These are phyloP conservation scores for Carex parvula DNA, from an alignment of 176 grass and related monocot genomes.

Conservation along the genomic window DNA sequence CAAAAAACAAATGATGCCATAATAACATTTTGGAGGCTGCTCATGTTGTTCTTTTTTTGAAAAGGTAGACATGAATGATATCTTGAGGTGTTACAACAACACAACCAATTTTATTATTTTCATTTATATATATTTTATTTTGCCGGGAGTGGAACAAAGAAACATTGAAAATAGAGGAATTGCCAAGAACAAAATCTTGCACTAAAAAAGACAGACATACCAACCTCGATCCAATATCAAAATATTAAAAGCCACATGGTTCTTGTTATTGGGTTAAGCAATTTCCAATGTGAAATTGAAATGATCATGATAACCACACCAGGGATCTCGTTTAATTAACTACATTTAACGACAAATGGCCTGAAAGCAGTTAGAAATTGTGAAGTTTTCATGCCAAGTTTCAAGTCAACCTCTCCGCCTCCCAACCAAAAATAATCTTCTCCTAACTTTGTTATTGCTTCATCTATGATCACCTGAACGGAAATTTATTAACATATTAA, in stretches of 20 bases:
- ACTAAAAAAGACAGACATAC: slow-evolving; percentile 70
- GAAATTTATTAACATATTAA: slow-evolving; percentile 13
- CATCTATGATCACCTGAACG: slow-evolving; percentile 79
- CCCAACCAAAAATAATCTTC: slow-evolving; percentile 93
- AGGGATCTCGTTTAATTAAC: slow-evolving; percentile 38
- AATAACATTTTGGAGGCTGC: background rate
- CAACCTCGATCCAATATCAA: slow-evolving; percentile 53
- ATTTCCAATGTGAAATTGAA: slow-evolving; percentile 6
- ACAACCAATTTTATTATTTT: background rate
- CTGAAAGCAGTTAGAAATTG: slow-evolving; percentile 67
- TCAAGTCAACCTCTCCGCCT: slow-evolving; percentile 86
- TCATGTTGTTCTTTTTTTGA: background rate
- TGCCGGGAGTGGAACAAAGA: background rate
- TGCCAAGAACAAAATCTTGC: slow-evolving; percentile 35
- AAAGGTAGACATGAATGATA: background rate
- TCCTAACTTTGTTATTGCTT: slow-evolving; percentile 81
- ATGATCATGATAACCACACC: background rate
- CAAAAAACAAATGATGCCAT: background rate
- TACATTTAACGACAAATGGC: slow-evolving; percentile 88
- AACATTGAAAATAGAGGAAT: slow-evolving; percentile 35
- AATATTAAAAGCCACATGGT: slow-evolving; percentile 19
- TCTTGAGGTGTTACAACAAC: background rate
- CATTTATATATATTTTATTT: background rate
- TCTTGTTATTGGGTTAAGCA: background rate
- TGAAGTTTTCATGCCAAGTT: slow-evolving; percentile 76